A percentile compares a stretch with the other conserved stretches of the same genome.
These are phyloP conservation scores for Phytophthora kernoviae DNA, from an alignment of 352 stramenopile genomes.

Conservation along the genomic window DNA sequence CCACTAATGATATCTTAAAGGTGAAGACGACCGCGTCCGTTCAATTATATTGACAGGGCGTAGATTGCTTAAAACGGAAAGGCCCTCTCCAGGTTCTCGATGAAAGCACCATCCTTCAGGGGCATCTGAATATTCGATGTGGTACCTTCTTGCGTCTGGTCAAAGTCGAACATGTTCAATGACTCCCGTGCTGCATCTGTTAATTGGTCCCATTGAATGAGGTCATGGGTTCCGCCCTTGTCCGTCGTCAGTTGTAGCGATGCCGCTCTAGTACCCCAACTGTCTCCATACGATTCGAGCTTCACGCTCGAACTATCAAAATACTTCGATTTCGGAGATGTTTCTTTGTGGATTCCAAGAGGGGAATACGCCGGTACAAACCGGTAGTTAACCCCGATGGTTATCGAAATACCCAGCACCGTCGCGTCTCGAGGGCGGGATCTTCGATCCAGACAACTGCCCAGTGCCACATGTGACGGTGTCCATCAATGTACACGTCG, in stretches of 20 bases:
- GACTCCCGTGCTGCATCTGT: conserved; percentile 24
- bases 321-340: conserved; percentile 27
- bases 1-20: too few relatives aligned
- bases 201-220: conserved; percentile 34
- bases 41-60: too few relatives aligned
- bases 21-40: too few relatives aligned
- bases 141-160: too few relatives aligned
- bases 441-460: conserved; percentile 47
- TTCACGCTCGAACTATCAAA: conserved; percentile 29
- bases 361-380: too few relatives aligned
- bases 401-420: conserved; percentile 25
- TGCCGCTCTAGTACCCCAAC: conserved; percentile 15
- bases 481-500: conserved; percentile 14
- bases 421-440: conserved; percentile 19
- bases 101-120: too few relatives aligned
- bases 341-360: conserved; percentile 28
- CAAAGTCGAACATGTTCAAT: neutral
- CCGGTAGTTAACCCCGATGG: conserved; percentile 25
- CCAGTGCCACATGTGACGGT: conserved; percentile 52
- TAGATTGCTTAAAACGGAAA: too few relatives aligned
- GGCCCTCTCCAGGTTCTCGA: too few relatives aligned
- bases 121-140: too few relatives aligned
- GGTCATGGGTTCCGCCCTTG: conserved; percentile 25
- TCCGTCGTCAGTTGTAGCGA: conserved; percentile 23
- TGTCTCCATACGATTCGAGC: conserved; percentile 20